Base-by-base conservation (phyloP, 495 filamentous ascomycete genomes). In the Penicillium pancosmium region DNA sequence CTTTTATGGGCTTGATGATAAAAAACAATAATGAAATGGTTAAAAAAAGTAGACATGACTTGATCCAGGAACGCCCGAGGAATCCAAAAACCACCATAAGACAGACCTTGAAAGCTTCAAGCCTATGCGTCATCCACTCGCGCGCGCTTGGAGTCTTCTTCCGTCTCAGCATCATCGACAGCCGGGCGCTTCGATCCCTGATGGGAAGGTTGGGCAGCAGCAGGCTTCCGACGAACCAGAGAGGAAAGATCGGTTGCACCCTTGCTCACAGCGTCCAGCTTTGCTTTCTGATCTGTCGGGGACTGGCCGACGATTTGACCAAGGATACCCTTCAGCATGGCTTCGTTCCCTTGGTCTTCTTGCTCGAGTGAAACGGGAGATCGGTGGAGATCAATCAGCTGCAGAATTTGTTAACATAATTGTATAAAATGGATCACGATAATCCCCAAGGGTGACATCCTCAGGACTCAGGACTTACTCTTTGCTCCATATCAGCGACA, bases 191-290 rank as follows among this genome's bases (percentile, higher is more conserved):
- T 76, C 4, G 62, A 47, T 55, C 12, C 11, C 4, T 43, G 51
- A 25, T 66, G 64, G 11, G 62, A 44, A 23, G 63, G 21, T 18
- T 70, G 63, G 21, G 44, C 58, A 9, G 63, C 64, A 55, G 84
- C 64, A 55, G 84, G 77, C 80, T 96, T 95, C 54, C 90, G 73
- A 58, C 81, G 83, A 3, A 97, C 88, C n/a, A 98, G 72, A 12
- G 88, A 84, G 2, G 88, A 88, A n/a, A 98, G 72, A 67, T 98
- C 95, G 49, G 83, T 96, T 15, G 94, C 94, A 19, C 76, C 80
- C 71, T 88, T 89, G 60, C 88, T 88, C 38, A 86, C 92, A 63
- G 92, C 89, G 56, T 91, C 88, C 27, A 95, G 76, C 46, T 84
- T 76, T 13, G 86, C 86, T 60, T 84, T 82, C 59, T 88, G 82